A percentile compares a stretch with the other conserved stretches of the same genome.
These are phyloP conservation scores for Pseudogymnoascus sp. DNA, from an alignment of 2,329 filamentous ascomycete species.

Conservation along the genomic window DNA sequence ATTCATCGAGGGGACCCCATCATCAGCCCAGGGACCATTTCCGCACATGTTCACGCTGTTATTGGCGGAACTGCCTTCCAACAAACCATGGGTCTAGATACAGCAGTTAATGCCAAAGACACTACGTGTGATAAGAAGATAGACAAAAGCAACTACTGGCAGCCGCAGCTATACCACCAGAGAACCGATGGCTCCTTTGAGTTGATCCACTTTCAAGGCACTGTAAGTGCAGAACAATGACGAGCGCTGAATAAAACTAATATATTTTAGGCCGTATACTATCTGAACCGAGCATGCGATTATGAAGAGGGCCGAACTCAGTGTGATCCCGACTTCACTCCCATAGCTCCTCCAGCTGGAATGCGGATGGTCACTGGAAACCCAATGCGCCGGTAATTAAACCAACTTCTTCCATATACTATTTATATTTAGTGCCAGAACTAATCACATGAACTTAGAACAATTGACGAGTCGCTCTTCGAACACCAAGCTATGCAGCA, in stretches of 20 bases:
- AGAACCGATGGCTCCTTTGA: slow-evolving; percentile 16
- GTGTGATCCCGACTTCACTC: neutral
- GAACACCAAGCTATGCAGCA: slow-evolving; percentile 7
- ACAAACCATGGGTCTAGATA: slow-evolving; percentile 16
- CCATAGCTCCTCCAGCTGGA: slow-evolving; percentile 15
- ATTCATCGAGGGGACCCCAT: slow-evolving; percentile 17
- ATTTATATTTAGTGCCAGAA: neutral
- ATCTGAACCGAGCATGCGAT: slow-evolving; percentile 17
- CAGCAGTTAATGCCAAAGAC: slow-evolving; percentile 13
- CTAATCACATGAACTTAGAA: neutral
- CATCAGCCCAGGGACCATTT: slow-evolving; percentile 17
- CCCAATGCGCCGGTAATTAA: slow-evolving; percentile 14
- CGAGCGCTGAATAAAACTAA: neutral
- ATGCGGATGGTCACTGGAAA: slow-evolving; percentile 21
- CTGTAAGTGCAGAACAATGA: slow-evolving; percentile 10
- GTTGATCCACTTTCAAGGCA: slow-evolving; percentile 14
- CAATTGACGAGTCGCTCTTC: neutral
- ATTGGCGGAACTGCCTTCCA: slow-evolving; percentile 22
- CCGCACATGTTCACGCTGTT: slow-evolving; percentile 20
- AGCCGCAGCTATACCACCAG: slow-evolving; percentile 17
- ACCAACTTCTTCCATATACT: neutral
- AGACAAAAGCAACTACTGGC: slow-evolving; percentile 20
- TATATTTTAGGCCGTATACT: slow-evolving; percentile 17
- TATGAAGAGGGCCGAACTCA: slow-evolving; percentile 6
- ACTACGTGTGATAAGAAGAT: slow-evolving; percentile 19